phyloP scores from a whole-genome alignment of 257 asterid genomes.

The Prunella vulgaris region DNA sequence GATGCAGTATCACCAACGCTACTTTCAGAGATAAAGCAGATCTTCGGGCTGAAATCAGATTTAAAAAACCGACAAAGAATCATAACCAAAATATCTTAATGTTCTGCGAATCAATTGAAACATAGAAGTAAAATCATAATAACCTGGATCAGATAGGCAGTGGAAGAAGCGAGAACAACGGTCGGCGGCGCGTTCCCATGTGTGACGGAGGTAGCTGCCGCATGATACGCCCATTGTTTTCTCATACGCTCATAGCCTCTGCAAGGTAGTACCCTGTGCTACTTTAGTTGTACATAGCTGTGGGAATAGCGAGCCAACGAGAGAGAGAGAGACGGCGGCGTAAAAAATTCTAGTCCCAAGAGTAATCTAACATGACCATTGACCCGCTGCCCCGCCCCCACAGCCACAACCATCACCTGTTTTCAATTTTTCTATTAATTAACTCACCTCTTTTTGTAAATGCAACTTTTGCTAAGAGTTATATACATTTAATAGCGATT shows the following conservation, averaged over 20 bases:
- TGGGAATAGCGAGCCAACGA: not conserved
- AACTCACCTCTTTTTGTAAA: not conserved
- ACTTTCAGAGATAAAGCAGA: constrained; percentile 61
- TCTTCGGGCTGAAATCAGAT: constrained; percentile 62
- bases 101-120: constrained; percentile 6
- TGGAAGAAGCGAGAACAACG: constrained; percentile 75
- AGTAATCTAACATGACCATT: constrained; percentile 7
- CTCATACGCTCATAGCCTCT: constrained; percentile 33
- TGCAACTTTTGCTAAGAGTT: no score
- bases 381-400: not conserved
- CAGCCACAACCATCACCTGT: not conserved
- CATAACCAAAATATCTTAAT: not conserved
- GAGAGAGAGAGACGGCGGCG: constrained; percentile 18
- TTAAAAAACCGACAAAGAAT: constrained; percentile 1
- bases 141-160: constrained; percentile 92
- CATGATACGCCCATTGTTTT: constrained; percentile 59
- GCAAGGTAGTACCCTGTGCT: constrained; percentile 21
- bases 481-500: no score
- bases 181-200: constrained; percentile 59
- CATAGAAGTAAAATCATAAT: not conserved
- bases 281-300: constrained; percentile 27
- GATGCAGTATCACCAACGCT: constrained; percentile 83
- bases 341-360: not conserved
- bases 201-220: constrained; percentile 45
- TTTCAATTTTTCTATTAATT: not conserved